Conservation (phyloP, 495 filamentous ascomycete genomes). For the Diplogelasinospora grovesii region DNA sequence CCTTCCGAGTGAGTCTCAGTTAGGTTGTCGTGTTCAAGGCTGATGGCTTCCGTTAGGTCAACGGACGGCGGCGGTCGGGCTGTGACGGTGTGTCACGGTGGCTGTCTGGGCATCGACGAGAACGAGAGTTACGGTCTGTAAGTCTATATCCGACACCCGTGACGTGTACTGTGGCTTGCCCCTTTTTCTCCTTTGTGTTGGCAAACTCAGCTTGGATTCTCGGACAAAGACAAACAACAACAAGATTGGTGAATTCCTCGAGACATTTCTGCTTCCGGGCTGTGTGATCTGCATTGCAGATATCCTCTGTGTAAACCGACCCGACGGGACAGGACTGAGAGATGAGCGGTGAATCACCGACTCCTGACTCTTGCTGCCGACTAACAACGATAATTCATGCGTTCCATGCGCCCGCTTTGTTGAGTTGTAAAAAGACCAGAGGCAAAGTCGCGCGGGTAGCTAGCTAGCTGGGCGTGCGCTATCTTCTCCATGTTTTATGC, state of each 20-base stretch:
- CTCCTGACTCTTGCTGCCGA: slow-evolving; percentile 3
- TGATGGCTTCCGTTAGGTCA: no score
- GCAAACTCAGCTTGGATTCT: no score
- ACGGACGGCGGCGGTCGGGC: slow-evolving; percentile 8
- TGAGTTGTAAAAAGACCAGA: no score
- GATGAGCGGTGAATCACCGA: slow-evolving; percentile 10
- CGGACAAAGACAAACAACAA: no score
- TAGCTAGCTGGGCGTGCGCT: no score
- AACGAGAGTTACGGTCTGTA: not conserved
- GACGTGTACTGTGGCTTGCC: not conserved
- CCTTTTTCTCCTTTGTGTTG: not conserved
- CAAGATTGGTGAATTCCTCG: no score
- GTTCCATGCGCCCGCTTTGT: slow-evolving; percentile 6
- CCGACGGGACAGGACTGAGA: no score
- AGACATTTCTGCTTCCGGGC: no score
- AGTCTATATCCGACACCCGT: not conserved
- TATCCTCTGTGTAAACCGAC: no score
- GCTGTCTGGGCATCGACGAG: slow-evolving; percentile 5
- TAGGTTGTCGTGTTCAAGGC: not conserved
- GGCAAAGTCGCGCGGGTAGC: no score
- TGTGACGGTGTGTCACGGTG: slow-evolving; percentile 8
- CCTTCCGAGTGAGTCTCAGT: not conserved
- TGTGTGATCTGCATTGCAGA: not conserved
- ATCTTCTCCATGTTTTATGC: no score
- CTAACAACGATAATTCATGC: slow-evolving; percentile 1